Evolutionary conservation across 805 yeast genomes (phyloP), one percentile per base, ranked within the genome.

Genomic region (Pichia paraexigua): DNA sequence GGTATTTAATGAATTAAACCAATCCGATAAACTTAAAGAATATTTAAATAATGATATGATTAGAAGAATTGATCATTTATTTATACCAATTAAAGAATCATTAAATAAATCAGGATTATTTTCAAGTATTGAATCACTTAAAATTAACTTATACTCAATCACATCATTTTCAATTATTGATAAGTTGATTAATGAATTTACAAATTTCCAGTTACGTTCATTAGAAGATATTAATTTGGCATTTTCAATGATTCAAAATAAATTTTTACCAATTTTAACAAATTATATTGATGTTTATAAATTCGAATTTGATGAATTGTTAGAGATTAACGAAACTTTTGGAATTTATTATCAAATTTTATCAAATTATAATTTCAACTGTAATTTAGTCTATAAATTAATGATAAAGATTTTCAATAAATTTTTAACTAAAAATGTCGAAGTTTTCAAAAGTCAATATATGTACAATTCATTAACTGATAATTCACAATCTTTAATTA

Each of bases 401-500:
- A 65, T 90, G 58, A 68, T 85, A 30, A 61, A 73, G 2, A 65
- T 83, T 9, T 83, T 89, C 61, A 72, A 77, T 46, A 76, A 78
- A 56, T 86, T 76, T 60, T 80, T 87, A n/a, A 74, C 75, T 2
- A 70, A 76, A 12, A 68, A 82, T 24, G 75, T 79, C 15, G 70
- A 69, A 53, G 74, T 76, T 17, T 88, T 89, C 65, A 72, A 77
- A 24, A 64, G 64, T 13, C 84, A 83, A 46, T 92, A 90, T 68
- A 68, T 73, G 32, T 74, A 74, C 11, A 70, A 84, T 7, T 78
- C 90, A 39, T 77, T 79, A 54, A 83, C 84, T 24, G 97, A 92
- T 63, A 94, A 88, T 63, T 87, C 88, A 57, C 88, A 87, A 89
- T 95, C 97, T 13, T 77, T 90, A 71, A 78, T 78, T 0, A 80